Percentiles rank a stretch among this genome's conserved stretches.
phyloP scores from a whole-genome alignment of 2,329 filamentous ascomycete species.

The Penicillium sp. region DNA sequence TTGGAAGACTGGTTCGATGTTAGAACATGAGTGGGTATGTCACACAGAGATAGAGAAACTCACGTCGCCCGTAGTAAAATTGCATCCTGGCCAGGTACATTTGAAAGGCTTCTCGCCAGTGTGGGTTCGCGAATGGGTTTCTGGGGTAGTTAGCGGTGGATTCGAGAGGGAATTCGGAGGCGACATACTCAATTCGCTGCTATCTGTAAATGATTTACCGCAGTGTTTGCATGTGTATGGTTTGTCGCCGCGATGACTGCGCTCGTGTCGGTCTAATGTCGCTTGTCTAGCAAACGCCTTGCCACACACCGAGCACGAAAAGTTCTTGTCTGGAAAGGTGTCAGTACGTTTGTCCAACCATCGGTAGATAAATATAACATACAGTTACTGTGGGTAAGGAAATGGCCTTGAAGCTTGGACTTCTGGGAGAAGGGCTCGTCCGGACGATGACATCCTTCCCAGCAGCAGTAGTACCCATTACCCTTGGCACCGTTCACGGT shows the following conservation, averaged over 20 bases:
- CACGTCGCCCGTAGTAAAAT: constrained; percentile 47
- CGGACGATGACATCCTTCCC: constrained; percentile 45
- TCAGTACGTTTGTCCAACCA: constrained; percentile 4
- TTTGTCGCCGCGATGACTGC: constrained; percentile 47
- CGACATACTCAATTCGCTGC: constrained; percentile 45
- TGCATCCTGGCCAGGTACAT: constrained; percentile 45
- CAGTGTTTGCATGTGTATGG: constrained; percentile 44
- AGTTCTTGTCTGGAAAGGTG: constrained; percentile 41
- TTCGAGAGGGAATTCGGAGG: neutral
- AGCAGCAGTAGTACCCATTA: constrained; percentile 47
- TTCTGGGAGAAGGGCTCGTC: constrained; percentile 48
- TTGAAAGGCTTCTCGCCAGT: constrained; percentile 47
- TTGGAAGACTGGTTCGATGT: constrained; percentile 40
- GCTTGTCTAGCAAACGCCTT: constrained; percentile 46
- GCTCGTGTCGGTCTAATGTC: constrained; percentile 46
- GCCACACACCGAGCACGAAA: constrained; percentile 43
- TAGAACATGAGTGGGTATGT: neutral
- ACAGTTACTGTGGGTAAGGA: constrained; percentile 48
- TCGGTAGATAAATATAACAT: constrained; percentile 11
- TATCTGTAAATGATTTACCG: constrained; percentile 46
- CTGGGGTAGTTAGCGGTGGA: constrained; percentile 29
- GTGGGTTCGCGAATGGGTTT: constrained; percentile 46
- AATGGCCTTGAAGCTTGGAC: constrained; percentile 47
- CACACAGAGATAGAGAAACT: constrained; percentile 13
- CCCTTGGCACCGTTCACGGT: constrained; percentile 41